Evolutionary conservation across 148 eudicot genomes (phyloP), one percentile per base, ranked within the genome.

Genomic region (Nepenthes gracilis): DNA sequence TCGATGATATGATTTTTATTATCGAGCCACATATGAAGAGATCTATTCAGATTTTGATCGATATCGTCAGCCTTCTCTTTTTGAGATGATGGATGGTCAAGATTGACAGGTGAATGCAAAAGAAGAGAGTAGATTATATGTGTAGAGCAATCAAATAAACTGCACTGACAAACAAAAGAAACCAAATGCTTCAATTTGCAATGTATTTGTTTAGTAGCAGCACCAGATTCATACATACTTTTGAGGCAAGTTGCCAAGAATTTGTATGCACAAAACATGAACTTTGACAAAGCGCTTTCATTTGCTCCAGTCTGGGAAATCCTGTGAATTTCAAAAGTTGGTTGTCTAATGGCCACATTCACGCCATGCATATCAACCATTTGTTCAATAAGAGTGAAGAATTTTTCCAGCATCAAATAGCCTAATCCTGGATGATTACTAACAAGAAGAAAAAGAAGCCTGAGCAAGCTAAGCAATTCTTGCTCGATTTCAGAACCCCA

Each of bases 131-230:
- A 84, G 59, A 69, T 58, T 48, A 71, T 64, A 52, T 70, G 79
- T 38, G 70, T 73, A 69, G 79, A 81, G 61, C 69, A 76, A 74
- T 77, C 77, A 69, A 93, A 74, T 36, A 68, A 73, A 78, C 60
- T 70, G 74, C 70, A 75, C 35, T 59, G 60, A 67, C 66, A 66
- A 58, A 82, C 71, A 60, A 73, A 70, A 64, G 70, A 60, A 15
- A 76, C 70, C 63, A 84, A 49, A 63, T 66, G 76, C 76, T 75
- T 76, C 43, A 77, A 36, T 9, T 66, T 64, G 71, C 61, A 61
- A 60, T 73, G 64, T 36, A 76, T 69, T 70, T 73, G 64, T 43
- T 52, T 35, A 70, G 77, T 67, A 51, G 64, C 50, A 50, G 60
- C 65, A 55, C 73, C 72, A 60, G 61, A 15, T 56, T 69, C 72